These are phyloP conservation scores for Globisporangium iwayamae DNA, from an alignment of 352 stramenopile species.

Conservation along the genomic window DNA sequence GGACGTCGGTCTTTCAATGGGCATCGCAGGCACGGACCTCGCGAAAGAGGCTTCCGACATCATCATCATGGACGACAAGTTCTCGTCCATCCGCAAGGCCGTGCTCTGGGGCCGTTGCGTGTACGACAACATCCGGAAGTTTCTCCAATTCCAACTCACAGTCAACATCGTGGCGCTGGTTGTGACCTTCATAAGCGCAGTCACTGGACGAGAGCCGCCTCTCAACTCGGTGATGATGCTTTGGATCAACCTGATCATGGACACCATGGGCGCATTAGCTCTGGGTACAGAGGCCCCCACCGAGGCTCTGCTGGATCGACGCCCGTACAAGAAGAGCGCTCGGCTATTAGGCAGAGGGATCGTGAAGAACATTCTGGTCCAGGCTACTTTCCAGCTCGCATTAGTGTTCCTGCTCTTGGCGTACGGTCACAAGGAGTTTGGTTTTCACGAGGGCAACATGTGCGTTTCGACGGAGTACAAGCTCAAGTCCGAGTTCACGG, in stretches of 20 bases:
- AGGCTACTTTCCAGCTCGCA: constrained; percentile 73
- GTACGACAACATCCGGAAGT: constrained; percentile 86
- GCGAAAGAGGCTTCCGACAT: constrained; percentile 84
- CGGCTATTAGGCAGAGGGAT: constrained; percentile 57
- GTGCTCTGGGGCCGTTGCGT: constrained; percentile 80
- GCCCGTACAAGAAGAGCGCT: constrained; percentile 70
- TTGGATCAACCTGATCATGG: constrained; percentile 88
- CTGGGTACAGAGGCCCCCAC: constrained; percentile 71
- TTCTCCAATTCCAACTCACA: constrained; percentile 81
- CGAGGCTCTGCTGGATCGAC: constrained; percentile 53
- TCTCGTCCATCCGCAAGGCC: constrained; percentile 77
- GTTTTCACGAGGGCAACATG: constrained; percentile 50
- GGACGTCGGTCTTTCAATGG: constrained; percentile 79
- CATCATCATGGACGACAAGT: constrained; percentile 87
- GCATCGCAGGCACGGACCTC: constrained; percentile 75
- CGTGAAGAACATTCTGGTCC: constrained; percentile 73
- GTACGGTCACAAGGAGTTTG: constrained; percentile 57
- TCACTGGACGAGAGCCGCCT: constrained; percentile 79
- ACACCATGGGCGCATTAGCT: constrained; percentile 74
- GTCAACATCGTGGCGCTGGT: constrained; percentile 82
- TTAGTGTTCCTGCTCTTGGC: constrained; percentile 81
- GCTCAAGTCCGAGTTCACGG: constrained; percentile 47
- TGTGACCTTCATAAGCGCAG: constrained; percentile 74
- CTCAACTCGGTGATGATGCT: constrained; percentile 88
- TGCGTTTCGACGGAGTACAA: constrained; percentile 42